Evolutionary conservation across 768 basidiomycete species (phyloP).

Genomic region (Boletus fagicola): DNA sequence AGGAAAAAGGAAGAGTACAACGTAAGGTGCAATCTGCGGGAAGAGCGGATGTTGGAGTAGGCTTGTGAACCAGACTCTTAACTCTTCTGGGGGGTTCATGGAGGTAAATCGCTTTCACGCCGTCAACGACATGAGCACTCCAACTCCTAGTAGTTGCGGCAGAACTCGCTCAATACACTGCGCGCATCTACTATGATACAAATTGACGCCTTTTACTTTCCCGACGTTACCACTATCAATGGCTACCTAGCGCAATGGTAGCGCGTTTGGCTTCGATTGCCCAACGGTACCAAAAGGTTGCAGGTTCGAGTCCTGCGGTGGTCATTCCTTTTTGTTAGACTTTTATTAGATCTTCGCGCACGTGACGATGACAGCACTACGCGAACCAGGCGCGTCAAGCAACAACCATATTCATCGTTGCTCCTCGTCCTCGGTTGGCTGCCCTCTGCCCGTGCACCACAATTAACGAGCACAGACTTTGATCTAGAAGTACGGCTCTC

Average conservation of each 20-base stretch:
- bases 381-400: slow-evolving; percentile 10
- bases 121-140: slow-evolving; percentile 30
- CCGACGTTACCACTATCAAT: not conserved
- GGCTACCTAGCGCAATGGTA: slow-evolving; percentile 92
- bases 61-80: slow-evolving; percentile 39
- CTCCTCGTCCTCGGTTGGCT: not conserved
- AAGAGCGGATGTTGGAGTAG: slow-evolving; percentile 41
- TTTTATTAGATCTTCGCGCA: slow-evolving; percentile 3
- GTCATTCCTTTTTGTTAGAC: slow-evolving; percentile 44
- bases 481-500: not conserved
- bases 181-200: not conserved
- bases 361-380: slow-evolving; percentile 21
- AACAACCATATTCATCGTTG: not conserved
- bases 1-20: slow-evolving; percentile 48
- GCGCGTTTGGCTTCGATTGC: slow-evolving; percentile 93
- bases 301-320: slow-evolving; percentile 96
- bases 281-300: slow-evolving; percentile 84
- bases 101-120: slow-evolving; percentile 30
- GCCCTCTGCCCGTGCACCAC: not conserved
- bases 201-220: not conserved
- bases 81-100: slow-evolving; percentile 47
- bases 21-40: slow-evolving; percentile 57
- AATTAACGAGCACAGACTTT: not conserved
- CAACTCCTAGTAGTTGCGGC: slow-evolving; percentile 15
- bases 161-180: slow-evolving; percentile 22